Conservation (phyloP, 2,329 filamentous ascomycete genomes). For the Beauveria brongniartii region DNA sequence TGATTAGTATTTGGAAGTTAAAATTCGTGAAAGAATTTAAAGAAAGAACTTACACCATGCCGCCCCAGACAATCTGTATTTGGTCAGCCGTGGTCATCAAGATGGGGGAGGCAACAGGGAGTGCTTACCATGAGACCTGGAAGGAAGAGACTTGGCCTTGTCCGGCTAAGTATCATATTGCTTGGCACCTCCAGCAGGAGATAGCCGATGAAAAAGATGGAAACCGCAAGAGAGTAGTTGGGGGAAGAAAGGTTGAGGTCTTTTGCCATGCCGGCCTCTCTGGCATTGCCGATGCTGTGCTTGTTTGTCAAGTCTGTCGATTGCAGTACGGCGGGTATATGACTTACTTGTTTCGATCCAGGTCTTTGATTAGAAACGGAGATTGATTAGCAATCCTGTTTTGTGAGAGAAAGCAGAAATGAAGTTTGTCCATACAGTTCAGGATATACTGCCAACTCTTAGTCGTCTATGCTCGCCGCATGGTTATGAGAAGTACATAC, state of each 20-base stretch:
- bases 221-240: conserved; percentile 10
- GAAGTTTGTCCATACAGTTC: background rate
- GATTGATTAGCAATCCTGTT: too few relatives aligned
- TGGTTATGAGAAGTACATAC: background rate
- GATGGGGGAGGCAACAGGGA: background rate
- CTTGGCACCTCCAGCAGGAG: conserved; percentile 53
- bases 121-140: conserved; percentile 6
- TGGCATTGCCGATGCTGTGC: conserved; percentile 11
- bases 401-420: too few relatives aligned
- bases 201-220: conserved; percentile 33
- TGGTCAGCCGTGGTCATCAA: background rate
- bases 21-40: too few relatives aligned
- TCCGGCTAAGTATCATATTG: conserved; percentile 48
- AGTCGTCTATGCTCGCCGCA: background rate
- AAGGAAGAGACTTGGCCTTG: conserved; percentile 8
- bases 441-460: background rate
- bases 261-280: conserved; percentile 11
- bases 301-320: background rate
- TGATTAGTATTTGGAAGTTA: background rate
- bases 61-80: background rate
- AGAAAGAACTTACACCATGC: background rate
- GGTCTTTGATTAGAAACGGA: background rate
- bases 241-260: conserved; percentile 2
- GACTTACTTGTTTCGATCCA: conserved; percentile 1
- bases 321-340: background rate